Evolutionary conservation across 2,329 filamentous ascomycete genomes (phyloP).

Genomic region (Fusarium citri): DNA sequence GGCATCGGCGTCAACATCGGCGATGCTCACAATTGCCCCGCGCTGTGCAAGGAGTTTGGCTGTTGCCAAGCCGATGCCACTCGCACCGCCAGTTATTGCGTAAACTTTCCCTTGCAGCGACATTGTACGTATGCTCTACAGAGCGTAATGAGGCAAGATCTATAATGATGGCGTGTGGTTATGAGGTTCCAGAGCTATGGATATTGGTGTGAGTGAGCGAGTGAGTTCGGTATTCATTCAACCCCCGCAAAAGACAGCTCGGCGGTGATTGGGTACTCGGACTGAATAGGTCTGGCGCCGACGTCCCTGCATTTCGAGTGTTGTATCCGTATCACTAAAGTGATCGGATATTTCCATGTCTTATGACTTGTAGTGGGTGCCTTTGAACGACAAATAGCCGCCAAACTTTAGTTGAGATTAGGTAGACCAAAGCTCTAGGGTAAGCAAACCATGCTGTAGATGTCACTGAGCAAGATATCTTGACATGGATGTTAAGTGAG

Average conservation of each 20-base stretch:
- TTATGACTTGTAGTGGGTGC: background rate
- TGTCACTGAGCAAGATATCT: background rate
- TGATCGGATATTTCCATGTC: background rate
- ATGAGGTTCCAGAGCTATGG: background rate
- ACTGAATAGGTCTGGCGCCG: background rate
- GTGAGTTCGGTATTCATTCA: background rate
- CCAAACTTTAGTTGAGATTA: background rate
- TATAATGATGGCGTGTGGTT: background rate
- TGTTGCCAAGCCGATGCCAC: conserved; percentile 58
- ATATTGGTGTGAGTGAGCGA: background rate
- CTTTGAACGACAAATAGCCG: background rate
- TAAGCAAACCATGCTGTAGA: background rate
- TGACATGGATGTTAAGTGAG: background rate
- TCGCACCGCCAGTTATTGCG: conserved; percentile 57
- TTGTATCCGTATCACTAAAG: background rate
- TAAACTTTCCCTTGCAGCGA: conserved; percentile 52
- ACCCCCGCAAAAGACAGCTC: background rate
- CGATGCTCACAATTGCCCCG: conserved; percentile 55
- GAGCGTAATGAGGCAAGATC: background rate
- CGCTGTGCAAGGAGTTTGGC: conserved; percentile 52
- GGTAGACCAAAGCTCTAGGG: background rate
- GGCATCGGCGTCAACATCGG: conserved; percentile 51
- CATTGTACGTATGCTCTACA: conserved; percentile 36
- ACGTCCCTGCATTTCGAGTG: conserved; percentile 1
- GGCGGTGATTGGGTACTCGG: background rate